These are phyloP conservation scores for Xylariaceae sp. DNA, from an alignment of 2,329 filamentous ascomycete genomes.

Conservation along the genomic window DNA sequence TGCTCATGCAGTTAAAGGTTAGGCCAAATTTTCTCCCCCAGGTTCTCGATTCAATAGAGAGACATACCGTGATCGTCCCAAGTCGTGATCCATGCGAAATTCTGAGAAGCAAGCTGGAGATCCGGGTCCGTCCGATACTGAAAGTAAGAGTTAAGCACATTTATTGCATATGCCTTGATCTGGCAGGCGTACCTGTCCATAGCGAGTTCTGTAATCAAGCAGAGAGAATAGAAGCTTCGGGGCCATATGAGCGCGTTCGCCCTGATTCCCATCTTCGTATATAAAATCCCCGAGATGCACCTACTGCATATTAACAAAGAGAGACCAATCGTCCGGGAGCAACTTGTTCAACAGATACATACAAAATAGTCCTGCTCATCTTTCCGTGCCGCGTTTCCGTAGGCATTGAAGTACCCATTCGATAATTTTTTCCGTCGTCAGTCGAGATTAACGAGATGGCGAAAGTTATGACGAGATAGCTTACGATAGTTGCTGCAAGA, in stretches of 20 bases:
- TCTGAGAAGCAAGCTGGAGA: constrained; percentile 37
- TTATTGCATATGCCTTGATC: neutral
- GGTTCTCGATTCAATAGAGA: neutral
- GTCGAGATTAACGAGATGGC: neutral
- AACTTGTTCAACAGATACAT: constrained; percentile 18
- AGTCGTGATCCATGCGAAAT: constrained; percentile 43
- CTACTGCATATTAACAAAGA: constrained; percentile 12
- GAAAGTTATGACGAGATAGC: constrained; percentile 5
- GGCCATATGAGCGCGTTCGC: constrained; percentile 26
- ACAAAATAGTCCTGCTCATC: constrained; percentile 45
- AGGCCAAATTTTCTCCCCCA: no score
- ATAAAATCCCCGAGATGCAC: constrained; percentile 51
- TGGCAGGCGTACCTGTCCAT: constrained; percentile 30
- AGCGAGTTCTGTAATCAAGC: constrained; percentile 41
- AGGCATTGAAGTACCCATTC: constrained; percentile 46
- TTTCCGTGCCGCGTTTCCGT: constrained; percentile 40
- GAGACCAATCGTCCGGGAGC: neutral
- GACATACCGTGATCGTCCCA: constrained; percentile 40
- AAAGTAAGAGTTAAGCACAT: neutral
- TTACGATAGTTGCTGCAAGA: constrained; percentile 33
- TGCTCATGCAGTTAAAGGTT: constrained; percentile 19
- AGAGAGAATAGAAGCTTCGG: constrained; percentile 32
- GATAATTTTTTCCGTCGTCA: constrained; percentile 25
- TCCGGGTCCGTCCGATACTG: constrained; percentile 41
- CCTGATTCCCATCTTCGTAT: constrained; percentile 52